phyloP scores from a whole-genome alignment of 2,329 filamentous ascomycete species.

The Colletotrichum sp. region DNA sequence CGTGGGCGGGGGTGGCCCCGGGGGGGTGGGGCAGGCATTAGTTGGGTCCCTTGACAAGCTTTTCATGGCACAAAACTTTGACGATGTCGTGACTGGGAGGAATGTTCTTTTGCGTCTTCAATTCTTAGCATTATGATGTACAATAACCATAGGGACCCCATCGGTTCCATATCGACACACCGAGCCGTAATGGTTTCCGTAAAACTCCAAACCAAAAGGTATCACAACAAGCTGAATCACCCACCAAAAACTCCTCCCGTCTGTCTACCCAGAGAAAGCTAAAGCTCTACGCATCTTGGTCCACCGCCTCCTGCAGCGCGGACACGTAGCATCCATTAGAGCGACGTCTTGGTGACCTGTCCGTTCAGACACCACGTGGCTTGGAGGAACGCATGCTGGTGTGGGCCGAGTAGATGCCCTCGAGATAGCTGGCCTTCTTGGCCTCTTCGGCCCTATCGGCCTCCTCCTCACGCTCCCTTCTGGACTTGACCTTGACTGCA shows the following conservation, averaged over 20 bases:
- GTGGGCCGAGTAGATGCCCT: conserved; percentile 14
- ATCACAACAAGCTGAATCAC: neutral
- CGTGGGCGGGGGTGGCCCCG: no score
- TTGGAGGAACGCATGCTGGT: conserved; percentile 10
- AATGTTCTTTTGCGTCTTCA: neutral
- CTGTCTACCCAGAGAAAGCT: neutral
- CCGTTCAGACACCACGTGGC: neutral
- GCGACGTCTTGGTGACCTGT: neutral
- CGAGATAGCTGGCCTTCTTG: conserved; percentile 15
- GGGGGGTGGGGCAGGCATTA: no score
- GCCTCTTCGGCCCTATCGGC: conserved; percentile 10
- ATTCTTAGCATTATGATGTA: neutral
- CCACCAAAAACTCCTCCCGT: conserved; percentile 6
- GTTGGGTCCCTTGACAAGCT: neutral
- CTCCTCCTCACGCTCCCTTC: conserved; percentile 11
- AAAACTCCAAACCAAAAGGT: conserved; percentile 14
- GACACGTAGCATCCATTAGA: neutral
- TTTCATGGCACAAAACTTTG: neutral
- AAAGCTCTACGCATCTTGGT: neutral
- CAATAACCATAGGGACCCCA: neutral
- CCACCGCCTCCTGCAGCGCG: neutral
- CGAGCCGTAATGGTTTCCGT: neutral
- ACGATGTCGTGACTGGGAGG: neutral
- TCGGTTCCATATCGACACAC: neutral
- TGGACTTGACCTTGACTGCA: neutral